These are phyloP conservation scores for Aaosphaeria pasadenensis DNA, from an alignment of 2,329 filamentous ascomycete genomes.

Conservation along the genomic window DNA sequence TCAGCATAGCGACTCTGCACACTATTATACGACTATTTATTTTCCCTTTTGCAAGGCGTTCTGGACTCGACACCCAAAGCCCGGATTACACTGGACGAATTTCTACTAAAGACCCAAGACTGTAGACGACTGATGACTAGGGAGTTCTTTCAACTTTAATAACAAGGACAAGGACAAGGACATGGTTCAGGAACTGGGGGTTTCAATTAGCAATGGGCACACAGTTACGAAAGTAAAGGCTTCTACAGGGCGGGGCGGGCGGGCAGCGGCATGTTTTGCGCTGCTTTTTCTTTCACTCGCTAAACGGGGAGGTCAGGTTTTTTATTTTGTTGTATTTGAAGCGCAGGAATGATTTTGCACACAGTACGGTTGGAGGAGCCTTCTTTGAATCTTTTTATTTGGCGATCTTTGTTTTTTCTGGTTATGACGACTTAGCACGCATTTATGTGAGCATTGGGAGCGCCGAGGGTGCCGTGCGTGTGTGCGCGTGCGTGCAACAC, in stretches of 20 bases:
- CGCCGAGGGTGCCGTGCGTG: slow-evolving; percentile 21
- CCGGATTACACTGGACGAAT: no score
- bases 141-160: slow-evolving; percentile 9
- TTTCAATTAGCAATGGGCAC: no score
- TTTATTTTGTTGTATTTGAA: slow-evolving; percentile 11
- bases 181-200: neutral
- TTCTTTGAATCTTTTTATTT: no score
- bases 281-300: slow-evolving; percentile 12
- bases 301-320: slow-evolving; percentile 8
- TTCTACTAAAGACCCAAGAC: slow-evolving; percentile 8
- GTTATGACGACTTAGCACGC: neutral
- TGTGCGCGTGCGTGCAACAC: slow-evolving; percentile 1
- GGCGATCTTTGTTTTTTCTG: no score
- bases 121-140: slow-evolving; percentile 16
- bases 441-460: slow-evolving; percentile 3
- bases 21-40: neutral
- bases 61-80: slow-evolving; percentile 1
- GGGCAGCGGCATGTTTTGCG: neutral
- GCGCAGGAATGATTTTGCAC: slow-evolving; percentile 7
- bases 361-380: slow-evolving; percentile 4
- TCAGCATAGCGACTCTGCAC: slow-evolving; percentile 32
- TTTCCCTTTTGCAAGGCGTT: slow-evolving; percentile 9
- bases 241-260: slow-evolving; percentile 6
- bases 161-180: slow-evolving; percentile 1
- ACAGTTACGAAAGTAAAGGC: neutral